Evolutionary conservation across 495 filamentous ascomycete genomes (phyloP).

Genomic region (Podospora pseudocomata): DNA sequence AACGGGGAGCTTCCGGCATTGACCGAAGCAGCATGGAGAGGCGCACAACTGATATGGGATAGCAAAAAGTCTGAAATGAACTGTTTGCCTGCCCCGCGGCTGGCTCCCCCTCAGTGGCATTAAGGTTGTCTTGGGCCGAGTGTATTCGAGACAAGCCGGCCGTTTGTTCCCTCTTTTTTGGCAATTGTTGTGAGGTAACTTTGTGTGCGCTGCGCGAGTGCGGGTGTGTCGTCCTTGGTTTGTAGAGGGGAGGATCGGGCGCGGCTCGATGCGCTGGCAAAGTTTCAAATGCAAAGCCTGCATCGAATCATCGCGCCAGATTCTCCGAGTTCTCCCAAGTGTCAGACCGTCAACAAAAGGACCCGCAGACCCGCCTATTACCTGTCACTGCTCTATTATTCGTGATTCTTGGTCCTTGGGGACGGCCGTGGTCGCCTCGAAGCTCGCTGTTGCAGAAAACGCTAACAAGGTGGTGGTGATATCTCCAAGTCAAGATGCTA

Average conservation of each 20-base stretch:
- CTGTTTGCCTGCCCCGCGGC: background rate
- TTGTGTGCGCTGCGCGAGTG: background rate
- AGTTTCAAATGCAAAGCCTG: conserved; percentile 32
- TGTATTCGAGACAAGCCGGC: background rate
- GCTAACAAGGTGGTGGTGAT: background rate
- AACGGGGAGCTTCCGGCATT: background rate
- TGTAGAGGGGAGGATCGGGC: conserved; percentile 23
- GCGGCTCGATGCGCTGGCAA: conserved; percentile 34
- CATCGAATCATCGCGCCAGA: conserved; percentile 26
- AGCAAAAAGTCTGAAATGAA: background rate
- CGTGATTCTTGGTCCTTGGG: background rate
- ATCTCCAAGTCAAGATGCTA: background rate
- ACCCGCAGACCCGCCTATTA: background rate
- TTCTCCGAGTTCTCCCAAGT: conserved; percentile 8
- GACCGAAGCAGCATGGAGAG: background rate
- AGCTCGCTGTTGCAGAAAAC: conserved; percentile 1
- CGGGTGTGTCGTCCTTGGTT: conserved; percentile 5
- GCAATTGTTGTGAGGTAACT: background rate
- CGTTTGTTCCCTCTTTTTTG: background rate
- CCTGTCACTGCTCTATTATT: conserved; percentile 6
- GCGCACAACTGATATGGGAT: too few relatives aligned
- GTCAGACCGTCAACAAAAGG: conserved; percentile 15
- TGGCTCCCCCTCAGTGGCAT: background rate
- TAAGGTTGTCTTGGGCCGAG: conserved; percentile 11
- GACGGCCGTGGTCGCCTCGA: background rate